Base-by-base conservation (phyloP, 495 filamentous ascomycete genomes). In the Penicillium mononematosum region DNA sequence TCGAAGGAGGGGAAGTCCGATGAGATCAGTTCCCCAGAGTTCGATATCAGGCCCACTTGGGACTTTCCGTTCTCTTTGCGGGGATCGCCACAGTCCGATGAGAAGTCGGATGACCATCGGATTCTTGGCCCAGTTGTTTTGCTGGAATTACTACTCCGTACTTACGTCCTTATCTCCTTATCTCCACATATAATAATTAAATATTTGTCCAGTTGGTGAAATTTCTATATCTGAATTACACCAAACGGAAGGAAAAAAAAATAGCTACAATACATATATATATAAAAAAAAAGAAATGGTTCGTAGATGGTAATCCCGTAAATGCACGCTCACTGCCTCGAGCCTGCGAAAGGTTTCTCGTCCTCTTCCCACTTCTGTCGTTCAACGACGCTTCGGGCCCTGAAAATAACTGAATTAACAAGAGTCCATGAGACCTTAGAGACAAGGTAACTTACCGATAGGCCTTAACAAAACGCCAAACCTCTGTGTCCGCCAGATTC, bases 401-500 rank as follows among this genome's bases (percentile, higher is more conserved):
- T 79, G 41, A 55, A 29, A 38, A 27, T 27, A 50, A 38, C 36
- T 7, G 36, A 19, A 34, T 70, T 50, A 72, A 63, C 47, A 53
- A 49, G 14, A 24, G 29, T 39, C 22, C 9, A 54, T 42, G 3
- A 14, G 14, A 29, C 14, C 24, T 50, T 32, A 31, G 22, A 38
- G 25, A 46, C 12, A 41, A 38, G 36, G 36, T 2, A 16, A 25
- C 60, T 50, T 43, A 78, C 75, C 74, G 70, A 56, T 76, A 93
- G 0, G 94, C 93, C 61, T 86, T 78, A 9, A 89, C 87, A 63
- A 98, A 97, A 63, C 85, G 83, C 94, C 94, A 98, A 3, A 88
- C 90, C 74, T 98, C 94, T 9, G 89, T 88, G 71, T 96, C 91
- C 5, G 89, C 92, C 60, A 96, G 61, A 71, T 93, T 96, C 94